Evolutionary conservation across 2,329 filamentous ascomycete genomes (phyloP), one percentile per base, ranked within the genome.

Genomic region (Fusarium nisikadoi): DNA sequence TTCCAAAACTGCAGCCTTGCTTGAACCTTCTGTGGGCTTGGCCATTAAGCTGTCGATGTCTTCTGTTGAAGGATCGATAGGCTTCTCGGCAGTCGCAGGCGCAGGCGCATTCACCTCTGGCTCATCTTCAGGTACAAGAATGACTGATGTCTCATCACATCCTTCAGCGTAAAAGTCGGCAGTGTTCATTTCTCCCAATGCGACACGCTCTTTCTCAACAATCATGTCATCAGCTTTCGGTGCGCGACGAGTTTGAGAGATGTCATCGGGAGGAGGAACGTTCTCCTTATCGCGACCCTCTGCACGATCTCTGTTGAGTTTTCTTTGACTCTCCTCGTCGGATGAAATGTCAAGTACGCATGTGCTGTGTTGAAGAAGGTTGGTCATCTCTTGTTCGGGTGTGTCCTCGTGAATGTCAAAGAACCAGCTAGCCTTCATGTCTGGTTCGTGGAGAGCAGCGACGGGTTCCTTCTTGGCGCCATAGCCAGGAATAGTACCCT

Each of bases 361-460:
- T 12, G 95, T 95, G 62, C 92, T 92, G 84, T 98, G 95, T 82
- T 98, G 93, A 83, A 98, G 93, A 42, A 97, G 85, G 77, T 97
- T 98, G 76, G 94, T 94, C 82, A 96, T 93, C 79, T 97, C 92
- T 79, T 98, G 93, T 79, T 97, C 93, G 12, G 92, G 89, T 0
- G 93, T 94, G 81, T 99, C 95, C 79, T 97, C 94, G 79, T 98
- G 92, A 77, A 99, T 98, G 65, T 95, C 93, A 79, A 99, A 98
- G 84, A 92, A 92, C 95, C 94, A 98, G 64, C 87, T 87, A 38
- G 89, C 86, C 78, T 92, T 89, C 75, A 87, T 80, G 58, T 87
- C 85, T 27, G 85, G 78, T 66, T 85, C 84, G 45, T 82, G 71
- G 39, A 88, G 78, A 53, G 70, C 65, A 65, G 54, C 33, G 67